Evolutionary conservation across 176 grass and related monocot genomes (phyloP).

Genomic region (Musa schizocarpa): DNA sequence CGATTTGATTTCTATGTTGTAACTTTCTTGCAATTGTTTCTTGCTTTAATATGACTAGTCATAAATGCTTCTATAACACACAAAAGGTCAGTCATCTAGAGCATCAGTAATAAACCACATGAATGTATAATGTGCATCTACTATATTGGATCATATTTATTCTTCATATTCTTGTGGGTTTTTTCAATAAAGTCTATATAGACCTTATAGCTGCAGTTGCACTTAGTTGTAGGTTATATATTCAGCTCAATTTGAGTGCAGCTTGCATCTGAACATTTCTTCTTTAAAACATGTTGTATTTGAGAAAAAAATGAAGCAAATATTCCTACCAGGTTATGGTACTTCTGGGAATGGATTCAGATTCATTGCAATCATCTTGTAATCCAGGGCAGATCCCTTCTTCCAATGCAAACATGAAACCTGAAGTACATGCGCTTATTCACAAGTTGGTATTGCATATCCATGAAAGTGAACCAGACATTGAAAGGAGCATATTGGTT

Average conservation of each 20-base stretch:
- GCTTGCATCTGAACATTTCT: not conserved
- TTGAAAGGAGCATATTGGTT: slow-evolving; percentile 84
- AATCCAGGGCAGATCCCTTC: slow-evolving; percentile 20
- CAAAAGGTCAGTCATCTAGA: too few relatives aligned
- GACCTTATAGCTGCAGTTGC: not conserved
- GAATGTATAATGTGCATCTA: too few relatives aligned
- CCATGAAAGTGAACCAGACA: slow-evolving; percentile 51
- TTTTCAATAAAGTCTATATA: not conserved
- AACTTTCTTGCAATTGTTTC: too few relatives aligned
- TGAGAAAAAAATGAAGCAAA: not conserved
- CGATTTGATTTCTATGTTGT: too few relatives aligned
- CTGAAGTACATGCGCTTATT: slow-evolving; percentile 54
- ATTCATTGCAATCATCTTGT: slow-evolving; percentile 40
- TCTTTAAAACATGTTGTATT: not conserved
- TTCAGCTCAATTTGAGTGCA: not conserved
- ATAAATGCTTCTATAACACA: too few relatives aligned
- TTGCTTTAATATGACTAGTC: too few relatives aligned
- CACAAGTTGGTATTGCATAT: slow-evolving; percentile 62
- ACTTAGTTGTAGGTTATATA: not conserved
- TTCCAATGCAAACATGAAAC: slow-evolving; percentile 45
- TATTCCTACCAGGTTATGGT: slow-evolving; percentile 37
- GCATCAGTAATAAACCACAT: too few relatives aligned
- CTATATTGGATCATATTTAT: too few relatives aligned
- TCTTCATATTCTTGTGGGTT: not conserved
- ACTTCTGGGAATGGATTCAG: slow-evolving; percentile 48